A percentile compares a stretch with the other conserved stretches of the same genome.
Conservation (phyloP, 1,284 basidiomycete species). For the Kwoniella shivajii region DNA sequence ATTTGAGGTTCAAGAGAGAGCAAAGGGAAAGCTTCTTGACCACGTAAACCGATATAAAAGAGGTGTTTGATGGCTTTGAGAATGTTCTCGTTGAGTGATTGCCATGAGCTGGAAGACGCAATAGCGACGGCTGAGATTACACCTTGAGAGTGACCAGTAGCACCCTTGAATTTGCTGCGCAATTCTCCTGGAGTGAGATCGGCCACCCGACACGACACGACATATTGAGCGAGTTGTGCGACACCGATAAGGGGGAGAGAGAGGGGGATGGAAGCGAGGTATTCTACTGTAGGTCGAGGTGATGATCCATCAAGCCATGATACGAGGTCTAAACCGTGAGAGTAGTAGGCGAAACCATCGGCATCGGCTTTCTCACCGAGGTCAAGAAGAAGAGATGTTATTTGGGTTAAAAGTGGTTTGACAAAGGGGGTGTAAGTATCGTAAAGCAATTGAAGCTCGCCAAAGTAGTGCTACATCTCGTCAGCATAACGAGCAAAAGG, state of each 20-base stretch:
- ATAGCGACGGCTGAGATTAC: constrained; percentile 89
- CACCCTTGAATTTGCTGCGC: constrained; percentile 73
- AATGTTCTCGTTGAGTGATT: constrained; percentile 73
- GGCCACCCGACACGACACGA: constrained; percentile 73
- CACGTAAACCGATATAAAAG: constrained; percentile 90
- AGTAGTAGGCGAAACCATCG: constrained; percentile 69
- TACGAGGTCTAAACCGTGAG: constrained; percentile 76
- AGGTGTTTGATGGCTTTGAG: constrained; percentile 86
- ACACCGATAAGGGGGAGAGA: constrained; percentile 95
- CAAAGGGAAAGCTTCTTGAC: constrained; percentile 93
- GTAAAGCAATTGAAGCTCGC: constrained; percentile 89
- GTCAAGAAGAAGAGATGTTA: constrained; percentile 71
- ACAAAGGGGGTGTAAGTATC: constrained; percentile 89
- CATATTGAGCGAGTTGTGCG: constrained; percentile 92
- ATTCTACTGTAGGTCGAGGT: constrained; percentile 76
- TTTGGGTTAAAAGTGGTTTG: constrained; percentile 65
- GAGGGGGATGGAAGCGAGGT: constrained; percentile 91
- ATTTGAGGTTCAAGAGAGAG: constrained; percentile 86
- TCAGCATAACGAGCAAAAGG: constrained; percentile 21
- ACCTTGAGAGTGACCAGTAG: constrained; percentile 96
- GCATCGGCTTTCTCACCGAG: constrained; percentile 65
- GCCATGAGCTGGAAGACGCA: constrained; percentile 74
- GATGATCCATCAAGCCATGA: constrained; percentile 78
- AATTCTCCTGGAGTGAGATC: constrained; percentile 79
- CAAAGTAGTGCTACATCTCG: constrained; percentile 73